phyloP scores from a whole-genome alignment of 306 rosid genomes.

The Luffa acutangula region DNA sequence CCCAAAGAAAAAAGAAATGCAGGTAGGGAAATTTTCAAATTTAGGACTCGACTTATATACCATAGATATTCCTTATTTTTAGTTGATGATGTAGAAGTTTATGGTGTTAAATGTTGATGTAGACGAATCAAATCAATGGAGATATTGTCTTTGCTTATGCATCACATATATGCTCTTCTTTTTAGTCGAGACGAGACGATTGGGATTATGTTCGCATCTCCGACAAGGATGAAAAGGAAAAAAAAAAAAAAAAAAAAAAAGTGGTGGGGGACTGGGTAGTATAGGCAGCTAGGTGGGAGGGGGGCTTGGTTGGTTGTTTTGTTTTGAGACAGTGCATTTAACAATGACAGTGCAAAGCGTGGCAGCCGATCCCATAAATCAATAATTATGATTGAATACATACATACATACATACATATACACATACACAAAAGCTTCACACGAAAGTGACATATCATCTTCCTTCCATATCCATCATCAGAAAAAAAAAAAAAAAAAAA shows the following conservation, averaged over 20 bases:
- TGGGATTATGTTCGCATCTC: not conserved
- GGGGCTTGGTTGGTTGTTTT: not conserved
- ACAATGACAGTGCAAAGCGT: constrained; percentile 36
- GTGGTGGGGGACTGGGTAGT: not conserved
- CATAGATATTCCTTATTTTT: too few relatives aligned
- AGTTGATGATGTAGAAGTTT: too few relatives aligned
- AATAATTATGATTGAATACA: constrained; percentile 16
- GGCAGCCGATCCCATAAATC: constrained; percentile 51
- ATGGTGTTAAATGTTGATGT: too few relatives aligned
- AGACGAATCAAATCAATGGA: too few relatives aligned
- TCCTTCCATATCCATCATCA: not conserved
- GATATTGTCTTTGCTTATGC: too few relatives aligned
- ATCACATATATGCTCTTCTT: not conserved
- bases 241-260: not conserved
- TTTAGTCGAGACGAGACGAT: not conserved
- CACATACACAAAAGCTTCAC: not conserved
- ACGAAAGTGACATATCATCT: constrained; percentile 3
- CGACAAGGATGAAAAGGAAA: not conserved
- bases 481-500: too few relatives aligned
- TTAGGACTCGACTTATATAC: too few relatives aligned
- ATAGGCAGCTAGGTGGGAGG: not conserved
- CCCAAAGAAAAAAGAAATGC: too few relatives aligned
- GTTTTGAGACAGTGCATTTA: constrained; percentile 25
- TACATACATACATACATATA: not conserved
- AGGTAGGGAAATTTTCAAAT: too few relatives aligned